These are phyloP conservation scores for Xylariaceae sp. DNA, from an alignment of 2,329 filamentous ascomycete genomes.

Conservation along the genomic window DNA sequence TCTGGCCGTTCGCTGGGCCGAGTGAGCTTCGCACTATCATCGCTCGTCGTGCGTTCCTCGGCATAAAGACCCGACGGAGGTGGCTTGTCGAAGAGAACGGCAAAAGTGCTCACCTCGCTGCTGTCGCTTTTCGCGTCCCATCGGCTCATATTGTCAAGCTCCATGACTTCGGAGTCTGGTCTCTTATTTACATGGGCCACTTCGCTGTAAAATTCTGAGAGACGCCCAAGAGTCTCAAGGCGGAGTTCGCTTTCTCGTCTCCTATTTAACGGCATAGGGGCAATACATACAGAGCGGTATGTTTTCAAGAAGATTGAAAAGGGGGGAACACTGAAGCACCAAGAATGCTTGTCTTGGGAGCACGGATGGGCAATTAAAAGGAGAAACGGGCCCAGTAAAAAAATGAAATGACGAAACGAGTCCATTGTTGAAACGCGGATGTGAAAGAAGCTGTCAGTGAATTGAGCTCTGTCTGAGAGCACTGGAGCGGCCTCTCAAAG, in stretches of 20 bases:
- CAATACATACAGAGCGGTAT: not conserved
- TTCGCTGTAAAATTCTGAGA: slow-evolving; percentile 17
- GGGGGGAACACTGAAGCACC: not conserved
- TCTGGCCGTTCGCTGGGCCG: not conserved
- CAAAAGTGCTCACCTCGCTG: slow-evolving; percentile 9
- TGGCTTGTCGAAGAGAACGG: slow-evolving; percentile 10
- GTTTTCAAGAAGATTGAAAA: not conserved
- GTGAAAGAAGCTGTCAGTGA: not conserved
- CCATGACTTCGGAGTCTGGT: not conserved
- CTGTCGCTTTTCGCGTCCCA: slow-evolving; percentile 6
- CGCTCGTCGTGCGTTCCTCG: not conserved
- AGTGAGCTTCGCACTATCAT: not conserved
- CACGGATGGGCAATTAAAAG: not conserved
- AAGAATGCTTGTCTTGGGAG: not conserved
- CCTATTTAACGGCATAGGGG: slow-evolving; percentile 2
- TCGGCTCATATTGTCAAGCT: not conserved
- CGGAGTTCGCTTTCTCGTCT: slow-evolving; percentile 15
- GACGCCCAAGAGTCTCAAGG: slow-evolving; percentile 16
- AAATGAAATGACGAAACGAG: not conserved
- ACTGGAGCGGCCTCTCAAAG: not conserved
- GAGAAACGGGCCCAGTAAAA: not conserved
- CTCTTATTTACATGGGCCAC: slow-evolving; percentile 4
- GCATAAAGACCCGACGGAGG: slow-evolving; percentile 6
- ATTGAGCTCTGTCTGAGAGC: not conserved
- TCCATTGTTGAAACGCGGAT: not conserved